Base-by-base conservation (phyloP, 768 basidiomycete genomes). In the Austroboletus festivus region DNA sequence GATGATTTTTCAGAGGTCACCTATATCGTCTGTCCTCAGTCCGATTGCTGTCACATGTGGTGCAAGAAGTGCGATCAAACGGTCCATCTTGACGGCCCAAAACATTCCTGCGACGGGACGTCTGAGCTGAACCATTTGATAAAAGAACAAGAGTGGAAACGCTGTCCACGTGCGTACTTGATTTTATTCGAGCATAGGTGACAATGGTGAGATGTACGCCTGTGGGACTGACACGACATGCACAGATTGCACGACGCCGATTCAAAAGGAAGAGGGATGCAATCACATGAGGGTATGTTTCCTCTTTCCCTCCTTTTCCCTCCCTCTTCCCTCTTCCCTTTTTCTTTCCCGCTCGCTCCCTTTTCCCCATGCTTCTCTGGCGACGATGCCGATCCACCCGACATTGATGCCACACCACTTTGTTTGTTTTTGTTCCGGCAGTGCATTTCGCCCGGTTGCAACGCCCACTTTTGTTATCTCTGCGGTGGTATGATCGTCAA, bases 401-500 rank as follows among this genome's bases (percentile, higher is more conserved):
- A 30, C n/a, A 20, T 20, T 21, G 13, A 33, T 22, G 7, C 2
- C 8, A 24, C 18, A 5, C 3, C 21, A 8, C 6, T n/a, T n/a
- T n/a, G n/a, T 2, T 18, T 18, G n/a, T n/a, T 35, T 24, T 19
- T 50, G n/a, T 7, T 19, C 19, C 5, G 46, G 22, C 47, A 82
- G 81, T 82, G 78, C 54, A 72, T 74, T 33, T 67, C 78, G 1
- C 78, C 79, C 2, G 78, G 74, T n/a, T 83, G 81, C 61, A 81
- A 81, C 52, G 73, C 74, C 54, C 79, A 81, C 52, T 81, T 81
- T 55, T 81, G 79, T 54, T 81, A 81, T 47, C 22, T 61, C 13
- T 81, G 80, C 46, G 79, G 79, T 12, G 59, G 61, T 12, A 56
- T 69, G 39, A 82, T 82, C 46, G 70, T 77, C 38, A 68, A 59